Conservation (phyloP, 306 rosid genomes). For the Alnus glutinosa region DNA sequence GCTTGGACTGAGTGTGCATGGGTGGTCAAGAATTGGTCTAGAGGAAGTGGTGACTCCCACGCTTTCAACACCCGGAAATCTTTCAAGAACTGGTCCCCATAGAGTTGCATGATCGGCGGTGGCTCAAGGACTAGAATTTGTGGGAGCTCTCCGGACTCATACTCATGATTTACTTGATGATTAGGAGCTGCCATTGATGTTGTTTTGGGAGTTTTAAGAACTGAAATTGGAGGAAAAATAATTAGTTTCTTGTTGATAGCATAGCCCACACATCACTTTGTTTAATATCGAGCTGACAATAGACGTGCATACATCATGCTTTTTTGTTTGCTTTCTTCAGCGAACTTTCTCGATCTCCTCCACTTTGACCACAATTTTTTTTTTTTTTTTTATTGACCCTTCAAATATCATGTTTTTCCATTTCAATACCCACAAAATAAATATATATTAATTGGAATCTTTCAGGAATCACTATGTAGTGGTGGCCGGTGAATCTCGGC, state of each 20-base stretch:
- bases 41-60: constrained; percentile 29
- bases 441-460: too few relatives aligned
- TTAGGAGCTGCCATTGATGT: constrained; percentile 7
- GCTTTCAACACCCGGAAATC: constrained; percentile 35
- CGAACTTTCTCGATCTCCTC: background rate
- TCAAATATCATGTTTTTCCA: too few relatives aligned
- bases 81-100: constrained; percentile 27
- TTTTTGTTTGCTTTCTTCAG: background rate
- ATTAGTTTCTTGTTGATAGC: too few relatives aligned
- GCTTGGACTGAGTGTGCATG: constrained; percentile 33
- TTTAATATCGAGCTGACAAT: too few relatives aligned
- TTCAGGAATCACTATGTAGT: too few relatives aligned
- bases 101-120: background rate
- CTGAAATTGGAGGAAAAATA: background rate
- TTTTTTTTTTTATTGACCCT: too few relatives aligned
- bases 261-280: too few relatives aligned
- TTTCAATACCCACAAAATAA: too few relatives aligned
- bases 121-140: constrained; percentile 39
- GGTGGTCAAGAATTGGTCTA: constrained; percentile 25
- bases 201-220: background rate
- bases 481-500: too few relatives aligned
- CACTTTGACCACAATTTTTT: background rate
- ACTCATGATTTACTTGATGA: constrained; percentile 6
- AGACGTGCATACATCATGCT: too few relatives aligned
- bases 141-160: constrained; percentile 12